Percentiles rank a stretch among this genome's conserved stretches.
These are phyloP conservation scores for Zoysia pacifica DNA, from an alignment of 176 grass and related monocot species.

Conservation along the genomic window DNA sequence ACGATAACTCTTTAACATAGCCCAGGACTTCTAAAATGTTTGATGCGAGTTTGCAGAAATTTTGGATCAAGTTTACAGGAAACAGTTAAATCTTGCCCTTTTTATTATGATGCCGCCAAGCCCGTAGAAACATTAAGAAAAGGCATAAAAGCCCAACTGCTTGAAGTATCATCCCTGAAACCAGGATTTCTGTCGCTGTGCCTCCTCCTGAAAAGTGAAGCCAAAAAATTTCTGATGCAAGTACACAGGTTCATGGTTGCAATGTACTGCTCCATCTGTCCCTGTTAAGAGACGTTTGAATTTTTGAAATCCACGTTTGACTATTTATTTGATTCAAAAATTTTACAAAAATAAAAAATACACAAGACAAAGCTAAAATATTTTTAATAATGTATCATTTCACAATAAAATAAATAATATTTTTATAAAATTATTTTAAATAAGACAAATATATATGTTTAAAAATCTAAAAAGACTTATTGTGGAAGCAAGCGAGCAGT, in stretches of 20 bases:
- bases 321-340: too few relatives aligned
- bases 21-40: not conserved
- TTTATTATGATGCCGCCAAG: constrained; percentile 17
- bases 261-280: too few relatives aligned
- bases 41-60: not conserved
- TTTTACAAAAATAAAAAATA: too few relatives aligned
- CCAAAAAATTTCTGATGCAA: not conserved
- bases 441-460: too few relatives aligned
- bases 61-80: not conserved
- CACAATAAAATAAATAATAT: too few relatives aligned
- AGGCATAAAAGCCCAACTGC: constrained; percentile 21
- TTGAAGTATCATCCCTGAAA: not conserved
- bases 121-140: constrained; percentile 18
- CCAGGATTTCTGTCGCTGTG: not conserved
- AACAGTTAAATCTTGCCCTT: not conserved
- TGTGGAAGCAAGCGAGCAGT: too few relatives aligned
- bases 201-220: not conserved
- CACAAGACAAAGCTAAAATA: too few relatives aligned
- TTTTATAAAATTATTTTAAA: too few relatives aligned
- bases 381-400: too few relatives aligned
- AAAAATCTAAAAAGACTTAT: too few relatives aligned
- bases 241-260: not conserved
- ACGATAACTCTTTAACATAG: not conserved
- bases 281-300: too few relatives aligned
- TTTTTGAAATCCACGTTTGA: too few relatives aligned